phyloP scores from a whole-genome alignment of 2,329 filamentous ascomycete genomes.

The Shiraia bambusicola region DNA sequence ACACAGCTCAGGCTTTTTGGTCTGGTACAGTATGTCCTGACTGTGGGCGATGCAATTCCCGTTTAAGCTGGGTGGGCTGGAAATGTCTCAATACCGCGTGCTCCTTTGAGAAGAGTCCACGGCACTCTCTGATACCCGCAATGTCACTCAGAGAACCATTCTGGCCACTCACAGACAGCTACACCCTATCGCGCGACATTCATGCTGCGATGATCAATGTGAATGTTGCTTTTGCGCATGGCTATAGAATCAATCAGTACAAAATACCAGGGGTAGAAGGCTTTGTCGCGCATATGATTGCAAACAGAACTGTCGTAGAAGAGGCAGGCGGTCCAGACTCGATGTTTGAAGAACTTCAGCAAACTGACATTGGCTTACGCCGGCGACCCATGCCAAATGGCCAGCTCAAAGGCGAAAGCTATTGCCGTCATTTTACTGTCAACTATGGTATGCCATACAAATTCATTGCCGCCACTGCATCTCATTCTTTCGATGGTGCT shows the following conservation, averaged over 20 bases:
- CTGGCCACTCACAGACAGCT: conserved; percentile 37
- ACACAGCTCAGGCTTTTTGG: conserved; percentile 57
- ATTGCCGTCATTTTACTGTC: conserved; percentile 56
- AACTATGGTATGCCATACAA: conserved; percentile 68
- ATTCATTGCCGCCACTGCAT: conserved; percentile 58
- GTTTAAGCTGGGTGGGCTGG: conserved; percentile 64
- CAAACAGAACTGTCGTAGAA: conserved; percentile 55
- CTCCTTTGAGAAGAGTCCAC: conserved; percentile 47
- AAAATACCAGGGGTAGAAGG: conserved; percentile 50
- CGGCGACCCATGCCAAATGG: conserved; percentile 15
- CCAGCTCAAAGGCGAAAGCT: conserved; percentile 46
- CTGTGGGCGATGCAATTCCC: conserved; percentile 63
- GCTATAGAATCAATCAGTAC: conserved; percentile 50
- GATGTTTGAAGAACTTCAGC: conserved; percentile 56
- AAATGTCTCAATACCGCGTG: conserved; percentile 58
- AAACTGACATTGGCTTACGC: conserved; percentile 41
- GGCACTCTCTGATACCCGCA: conserved; percentile 32
- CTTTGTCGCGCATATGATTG: conserved; percentile 58
- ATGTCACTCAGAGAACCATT: conserved; percentile 37
- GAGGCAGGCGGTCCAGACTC: conserved; percentile 60
- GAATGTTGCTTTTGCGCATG: conserved; percentile 37
- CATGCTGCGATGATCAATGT: conserved; percentile 36
- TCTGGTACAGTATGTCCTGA: conserved; percentile 66
- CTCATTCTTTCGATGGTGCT: conserved; percentile 23
- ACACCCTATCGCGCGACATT: conserved; percentile 34